Conservation (phyloP, 495 filamentous ascomycete species). For the Penicillium turbatum region DNA sequence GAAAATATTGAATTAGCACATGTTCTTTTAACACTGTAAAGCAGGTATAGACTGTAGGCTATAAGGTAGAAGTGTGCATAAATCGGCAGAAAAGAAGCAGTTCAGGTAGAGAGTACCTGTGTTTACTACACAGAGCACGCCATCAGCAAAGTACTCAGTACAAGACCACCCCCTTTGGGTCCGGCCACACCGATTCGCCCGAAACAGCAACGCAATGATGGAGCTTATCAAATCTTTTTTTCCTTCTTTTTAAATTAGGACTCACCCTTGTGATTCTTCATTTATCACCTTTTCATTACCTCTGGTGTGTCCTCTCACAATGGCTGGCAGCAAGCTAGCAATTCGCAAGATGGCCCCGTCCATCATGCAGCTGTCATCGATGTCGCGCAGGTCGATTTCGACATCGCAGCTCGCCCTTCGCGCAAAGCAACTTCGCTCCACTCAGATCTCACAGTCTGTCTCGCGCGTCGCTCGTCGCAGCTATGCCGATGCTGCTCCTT, state of each 20-base stretch:
- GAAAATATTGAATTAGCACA: too few relatives aligned
- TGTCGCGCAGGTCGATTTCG: conserved; percentile 41
- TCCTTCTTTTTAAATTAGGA: conserved; percentile 14
- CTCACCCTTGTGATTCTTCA: conserved; percentile 6
- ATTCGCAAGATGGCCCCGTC: conserved; percentile 37
- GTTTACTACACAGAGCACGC: neutral
- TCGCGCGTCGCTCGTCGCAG: conserved; percentile 36
- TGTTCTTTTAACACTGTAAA: too few relatives aligned
- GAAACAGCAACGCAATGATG: conserved; percentile 33
- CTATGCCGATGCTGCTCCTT: conserved; percentile 40
- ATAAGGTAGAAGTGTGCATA: neutral
- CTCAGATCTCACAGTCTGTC: conserved; percentile 20
- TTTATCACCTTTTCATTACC: conserved; percentile 15
- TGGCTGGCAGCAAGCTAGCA: conserved; percentile 42
- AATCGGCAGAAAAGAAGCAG: conserved; percentile 2
- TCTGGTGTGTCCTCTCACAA: conserved; percentile 22
- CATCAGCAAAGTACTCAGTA: conserved; percentile 1
- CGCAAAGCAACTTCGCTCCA: conserved; percentile 27
- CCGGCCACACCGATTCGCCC: conserved; percentile 42
- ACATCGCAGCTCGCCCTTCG: conserved; percentile 24
- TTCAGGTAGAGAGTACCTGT: neutral
- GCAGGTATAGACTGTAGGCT: too few relatives aligned
- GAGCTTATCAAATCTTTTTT: conserved; percentile 26
- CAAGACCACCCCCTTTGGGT: conserved; percentile 1
- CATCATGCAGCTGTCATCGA: conserved; percentile 37